phyloP scores from a whole-genome alignment of 164 flowering plant species.

The Stephania japonica region DNA sequence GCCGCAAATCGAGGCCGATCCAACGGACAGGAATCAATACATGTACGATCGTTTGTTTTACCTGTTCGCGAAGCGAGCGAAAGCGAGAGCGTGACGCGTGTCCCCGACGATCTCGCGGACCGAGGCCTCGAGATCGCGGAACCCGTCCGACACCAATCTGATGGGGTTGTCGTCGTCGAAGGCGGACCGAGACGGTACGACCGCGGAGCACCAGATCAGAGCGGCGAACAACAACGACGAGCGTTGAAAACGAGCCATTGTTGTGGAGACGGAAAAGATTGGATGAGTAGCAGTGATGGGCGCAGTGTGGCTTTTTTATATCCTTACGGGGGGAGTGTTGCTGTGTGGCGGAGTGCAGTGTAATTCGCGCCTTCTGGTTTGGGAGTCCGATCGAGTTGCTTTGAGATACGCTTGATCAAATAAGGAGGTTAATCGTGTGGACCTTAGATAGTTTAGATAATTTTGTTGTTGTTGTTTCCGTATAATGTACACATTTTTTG shows the following conservation, averaged over 20 bases:
- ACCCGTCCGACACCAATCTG: constrained; percentile 53
- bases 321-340: too few relatives aligned
- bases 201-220: constrained; percentile 25
- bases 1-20: background rate
- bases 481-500: background rate
- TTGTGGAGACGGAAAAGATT: background rate
- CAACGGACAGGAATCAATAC: background rate
- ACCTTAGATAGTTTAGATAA: too few relatives aligned
- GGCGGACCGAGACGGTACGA: constrained; percentile 24
- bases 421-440: too few relatives aligned
- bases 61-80: constrained; percentile 85
- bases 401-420: too few relatives aligned
- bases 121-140: constrained; percentile 51
- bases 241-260: constrained; percentile 26
- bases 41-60: background rate
- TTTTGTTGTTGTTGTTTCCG: background rate
- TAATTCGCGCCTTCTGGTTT: too few relatives aligned
- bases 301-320: too few relatives aligned
- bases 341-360: too few relatives aligned
- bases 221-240: background rate
- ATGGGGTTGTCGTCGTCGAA: constrained; percentile 72
- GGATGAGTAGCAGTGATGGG: background rate
- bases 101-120: constrained; percentile 45
- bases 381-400: too few relatives aligned
- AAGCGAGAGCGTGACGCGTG: constrained; percentile 63